Evolutionary conservation across 352 stramenopile genomes (phyloP).

Genomic region (Peronospora destructor): DNA sequence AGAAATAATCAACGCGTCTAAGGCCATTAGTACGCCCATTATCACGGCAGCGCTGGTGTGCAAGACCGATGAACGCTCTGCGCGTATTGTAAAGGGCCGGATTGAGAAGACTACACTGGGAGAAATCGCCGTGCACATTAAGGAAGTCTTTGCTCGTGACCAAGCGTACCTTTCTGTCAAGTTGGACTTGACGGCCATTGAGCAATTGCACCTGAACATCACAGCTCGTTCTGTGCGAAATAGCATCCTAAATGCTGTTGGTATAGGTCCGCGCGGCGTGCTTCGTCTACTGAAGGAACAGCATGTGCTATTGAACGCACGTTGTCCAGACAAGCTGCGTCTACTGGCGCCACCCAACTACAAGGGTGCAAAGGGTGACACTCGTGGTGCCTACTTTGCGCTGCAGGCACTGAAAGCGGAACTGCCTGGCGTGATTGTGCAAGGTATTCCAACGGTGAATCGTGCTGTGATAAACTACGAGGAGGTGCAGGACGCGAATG

Average conservation of each 20-base stretch:
- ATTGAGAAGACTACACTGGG: conserved; percentile 99
- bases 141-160: conserved; percentile 94
- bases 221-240: conserved; percentile 86
- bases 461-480: conserved; percentile 98
- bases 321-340: conserved; percentile 77
- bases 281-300: conserved; percentile 79
- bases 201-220: conserved; percentile 95
- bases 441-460: conserved; percentile 96
- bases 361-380: conserved; percentile 74
- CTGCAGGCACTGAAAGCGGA: conserved; percentile 95
- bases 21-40: conserved; percentile 98
- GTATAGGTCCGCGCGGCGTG: conserved; percentile 56
- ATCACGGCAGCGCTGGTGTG: conserved; percentile 97
- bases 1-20: conserved; percentile 95
- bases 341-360: conserved; percentile 81
- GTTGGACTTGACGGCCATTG: conserved; percentile 94
- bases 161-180: conserved; percentile 96
- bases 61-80: conserved; percentile 94
- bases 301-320: conserved; percentile 77
- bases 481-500: conserved; percentile 62
- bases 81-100: conserved; percentile 96
- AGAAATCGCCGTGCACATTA: conserved; percentile 94
- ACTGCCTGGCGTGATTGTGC: conserved; percentile 95
- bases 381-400: conserved; percentile 85
- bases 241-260: conserved; percentile 87